Evolutionary conservation across 2,329 filamentous ascomycete species (phyloP).

Genomic region (Cadophora luteo-olivacea): DNA sequence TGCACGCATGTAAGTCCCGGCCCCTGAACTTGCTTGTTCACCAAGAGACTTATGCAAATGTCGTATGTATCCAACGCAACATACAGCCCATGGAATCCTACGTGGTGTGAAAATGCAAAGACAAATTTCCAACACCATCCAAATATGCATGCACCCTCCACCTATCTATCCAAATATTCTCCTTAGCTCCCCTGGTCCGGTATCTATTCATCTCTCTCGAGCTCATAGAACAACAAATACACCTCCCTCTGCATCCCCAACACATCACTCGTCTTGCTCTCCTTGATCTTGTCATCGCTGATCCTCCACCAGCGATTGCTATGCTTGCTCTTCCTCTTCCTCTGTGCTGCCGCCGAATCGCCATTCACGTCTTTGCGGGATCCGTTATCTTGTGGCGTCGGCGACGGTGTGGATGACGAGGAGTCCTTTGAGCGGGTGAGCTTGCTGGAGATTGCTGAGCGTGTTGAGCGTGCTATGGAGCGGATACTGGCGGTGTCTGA

Average conservation of each 20-base stretch:
- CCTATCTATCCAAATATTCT: background rate
- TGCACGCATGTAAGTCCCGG: background rate
- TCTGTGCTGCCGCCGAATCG: conserved; percentile 36
- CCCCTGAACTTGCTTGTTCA: background rate
- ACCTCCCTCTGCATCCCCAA: conserved; percentile 94
- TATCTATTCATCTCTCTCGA: conserved; percentile 52
- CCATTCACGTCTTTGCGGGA: conserved; percentile 19
- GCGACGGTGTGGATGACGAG: conserved; percentile 19
- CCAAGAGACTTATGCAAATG: background rate
- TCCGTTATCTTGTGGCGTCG: conserved; percentile 14
- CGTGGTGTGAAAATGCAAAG: background rate
- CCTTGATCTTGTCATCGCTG: conserved; percentile 95
- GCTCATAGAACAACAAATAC: conserved; percentile 94
- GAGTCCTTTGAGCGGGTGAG: conserved; percentile 34
- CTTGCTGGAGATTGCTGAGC: conserved; percentile 58
- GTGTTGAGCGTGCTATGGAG: conserved; percentile 63
- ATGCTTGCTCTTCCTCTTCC: conserved; percentile 63
- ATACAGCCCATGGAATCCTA: background rate
- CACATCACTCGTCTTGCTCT: conserved; percentile 91
- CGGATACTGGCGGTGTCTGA: conserved; percentile 59
- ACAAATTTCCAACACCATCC: background rate
- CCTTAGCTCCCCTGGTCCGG: background rate
- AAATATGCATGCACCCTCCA: background rate
- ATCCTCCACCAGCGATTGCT: conserved; percentile 95
- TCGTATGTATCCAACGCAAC: background rate